These are phyloP conservation scores for Candida nanaspora DNA, from an alignment of 805 yeast genomes.

Conservation along the genomic window DNA sequence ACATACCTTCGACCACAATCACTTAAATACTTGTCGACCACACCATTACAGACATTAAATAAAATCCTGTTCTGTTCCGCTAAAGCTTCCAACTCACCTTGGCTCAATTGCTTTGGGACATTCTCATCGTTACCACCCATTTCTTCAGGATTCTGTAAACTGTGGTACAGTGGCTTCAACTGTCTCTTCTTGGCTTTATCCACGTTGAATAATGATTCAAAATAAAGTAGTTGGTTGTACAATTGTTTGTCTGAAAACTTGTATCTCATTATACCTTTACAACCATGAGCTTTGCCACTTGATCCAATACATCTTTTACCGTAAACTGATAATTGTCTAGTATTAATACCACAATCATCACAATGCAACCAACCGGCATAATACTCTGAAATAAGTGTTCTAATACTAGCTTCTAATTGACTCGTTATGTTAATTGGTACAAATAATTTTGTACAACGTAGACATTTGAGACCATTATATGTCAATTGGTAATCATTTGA, in stretches of 20 bases:
- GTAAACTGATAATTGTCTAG: slow-evolving; percentile 83
- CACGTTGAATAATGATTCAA: slow-evolving; percentile 72
- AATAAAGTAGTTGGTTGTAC: slow-evolving; percentile 79
- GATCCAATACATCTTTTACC: slow-evolving; percentile 77
- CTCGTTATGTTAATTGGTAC: slow-evolving; percentile 49
- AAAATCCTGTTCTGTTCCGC: slow-evolving; percentile 71
- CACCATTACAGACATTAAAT: slow-evolving; percentile 45
- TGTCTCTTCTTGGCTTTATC: slow-evolving; percentile 59
- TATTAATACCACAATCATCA: slow-evolving; percentile 78
- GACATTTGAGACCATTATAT: slow-evolving; percentile 66
- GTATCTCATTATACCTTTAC: slow-evolving; percentile 78
- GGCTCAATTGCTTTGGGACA: slow-evolving; percentile 19
- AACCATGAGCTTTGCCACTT: slow-evolving; percentile 52
- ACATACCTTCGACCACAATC: slow-evolving; percentile 89
- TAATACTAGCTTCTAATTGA: slow-evolving; percentile 68
- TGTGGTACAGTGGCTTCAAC: slow-evolving; percentile 44
- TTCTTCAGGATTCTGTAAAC: slow-evolving; percentile 2
- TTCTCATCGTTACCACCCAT: slow-evolving; percentile 12
- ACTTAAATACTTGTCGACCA: slow-evolving; percentile 64
- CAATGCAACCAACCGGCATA: slow-evolving; percentile 85
- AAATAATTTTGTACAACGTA: slow-evolving; percentile 47
- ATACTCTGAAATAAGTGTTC: slow-evolving; percentile 64
- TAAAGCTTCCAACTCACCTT: slow-evolving; percentile 60
- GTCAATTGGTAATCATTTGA: slow-evolving; percentile 56
- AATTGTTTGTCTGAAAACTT: slow-evolving; percentile 71